These are phyloP conservation scores for Penicillium psychrosexuale DNA, from an alignment of 2,329 filamentous ascomycete species.

Conservation along the genomic window DNA sequence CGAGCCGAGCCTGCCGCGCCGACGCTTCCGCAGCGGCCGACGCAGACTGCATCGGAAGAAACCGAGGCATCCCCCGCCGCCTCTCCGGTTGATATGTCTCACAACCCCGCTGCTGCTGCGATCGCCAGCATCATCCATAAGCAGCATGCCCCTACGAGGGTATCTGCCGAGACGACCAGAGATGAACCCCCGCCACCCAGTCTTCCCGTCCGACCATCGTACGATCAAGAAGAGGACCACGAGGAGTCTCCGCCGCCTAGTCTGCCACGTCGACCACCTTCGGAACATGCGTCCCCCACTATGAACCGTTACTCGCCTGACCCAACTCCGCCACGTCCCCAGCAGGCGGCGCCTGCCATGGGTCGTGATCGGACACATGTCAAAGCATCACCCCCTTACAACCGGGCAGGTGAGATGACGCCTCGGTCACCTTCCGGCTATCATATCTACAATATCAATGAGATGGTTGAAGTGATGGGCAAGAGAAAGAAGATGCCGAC, in stretches of 20 bases:
- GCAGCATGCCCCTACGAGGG: slow-evolving; percentile 35
- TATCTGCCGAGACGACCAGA: slow-evolving; percentile 26
- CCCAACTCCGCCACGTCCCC: slow-evolving; percentile 40
- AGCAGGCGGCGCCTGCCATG: slow-evolving; percentile 14
- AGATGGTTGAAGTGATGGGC: slow-evolving; percentile 95
- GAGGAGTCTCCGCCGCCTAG: slow-evolving; percentile 42
- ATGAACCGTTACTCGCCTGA: slow-evolving; percentile 58
- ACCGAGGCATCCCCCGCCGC: slow-evolving; percentile 23
- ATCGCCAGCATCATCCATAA: slow-evolving; percentile 50
- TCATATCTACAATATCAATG: slow-evolving; percentile 93
- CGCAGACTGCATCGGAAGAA: slow-evolving; percentile 21
- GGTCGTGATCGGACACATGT: slow-evolving; percentile 43
- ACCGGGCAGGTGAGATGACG: slow-evolving; percentile 50
- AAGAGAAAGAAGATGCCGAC: slow-evolving; percentile 98
- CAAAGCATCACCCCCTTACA: slow-evolving; percentile 56
- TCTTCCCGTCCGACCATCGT: slow-evolving; percentile 48
- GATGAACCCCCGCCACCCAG: slow-evolving; percentile 35
- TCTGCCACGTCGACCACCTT: slow-evolving; percentile 62
- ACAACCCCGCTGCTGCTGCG: slow-evolving; percentile 56
- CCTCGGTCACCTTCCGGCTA: slow-evolving; percentile 71
- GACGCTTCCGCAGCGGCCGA: slow-evolving; percentile 31
- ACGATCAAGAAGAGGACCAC: slow-evolving; percentile 62
- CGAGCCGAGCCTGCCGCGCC: slow-evolving; percentile 43
- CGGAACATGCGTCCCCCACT: slow-evolving; percentile 53
- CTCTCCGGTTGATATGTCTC: slow-evolving; percentile 45